Evolutionary conservation across 164 flowering plant genomes (phyloP).

Genomic region (Vitis amurensis): DNA sequence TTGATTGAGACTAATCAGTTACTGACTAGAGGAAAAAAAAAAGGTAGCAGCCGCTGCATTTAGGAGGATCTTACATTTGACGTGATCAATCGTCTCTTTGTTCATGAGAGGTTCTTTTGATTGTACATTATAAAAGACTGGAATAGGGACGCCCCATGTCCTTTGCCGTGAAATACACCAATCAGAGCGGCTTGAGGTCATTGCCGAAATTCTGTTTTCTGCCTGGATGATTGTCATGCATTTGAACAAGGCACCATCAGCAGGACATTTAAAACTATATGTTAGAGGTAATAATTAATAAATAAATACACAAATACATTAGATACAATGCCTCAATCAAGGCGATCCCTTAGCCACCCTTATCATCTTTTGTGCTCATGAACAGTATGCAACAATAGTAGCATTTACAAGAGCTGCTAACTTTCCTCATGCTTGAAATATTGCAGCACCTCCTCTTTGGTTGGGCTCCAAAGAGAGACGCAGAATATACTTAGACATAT

Average conservation of each 20-base stretch:
- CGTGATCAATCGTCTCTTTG: conserved; percentile 81
- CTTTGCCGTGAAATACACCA: conserved; percentile 99
- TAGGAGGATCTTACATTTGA: conserved; percentile 65
- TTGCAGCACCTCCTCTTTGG: too few relatives aligned
- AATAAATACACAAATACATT: not conserved
- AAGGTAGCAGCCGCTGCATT: not conserved
- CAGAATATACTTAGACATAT: too few relatives aligned
- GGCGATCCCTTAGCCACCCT: not conserved
- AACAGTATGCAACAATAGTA: not conserved
- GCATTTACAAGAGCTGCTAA: too few relatives aligned
- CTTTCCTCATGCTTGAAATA: too few relatives aligned
- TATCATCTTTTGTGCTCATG: not conserved
- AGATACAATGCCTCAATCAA: not conserved
- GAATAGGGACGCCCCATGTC: conserved; percentile 99
- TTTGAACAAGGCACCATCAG: not conserved
- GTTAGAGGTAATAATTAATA: not conserved
- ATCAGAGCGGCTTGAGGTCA: conserved; percentile 94
- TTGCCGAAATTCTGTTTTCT: conserved; percentile 82
- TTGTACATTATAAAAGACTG: conserved; percentile 83
- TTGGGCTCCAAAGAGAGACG: too few relatives aligned
- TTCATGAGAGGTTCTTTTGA: conserved; percentile 90
- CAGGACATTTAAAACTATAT: not conserved
- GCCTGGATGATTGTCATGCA: conserved; percentile 42
- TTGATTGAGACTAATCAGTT: too few relatives aligned
- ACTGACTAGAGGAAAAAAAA: not conserved